Evolutionary conservation across 306 rosid species (phyloP).

Genomic region (Malus sylvestris): DNA sequence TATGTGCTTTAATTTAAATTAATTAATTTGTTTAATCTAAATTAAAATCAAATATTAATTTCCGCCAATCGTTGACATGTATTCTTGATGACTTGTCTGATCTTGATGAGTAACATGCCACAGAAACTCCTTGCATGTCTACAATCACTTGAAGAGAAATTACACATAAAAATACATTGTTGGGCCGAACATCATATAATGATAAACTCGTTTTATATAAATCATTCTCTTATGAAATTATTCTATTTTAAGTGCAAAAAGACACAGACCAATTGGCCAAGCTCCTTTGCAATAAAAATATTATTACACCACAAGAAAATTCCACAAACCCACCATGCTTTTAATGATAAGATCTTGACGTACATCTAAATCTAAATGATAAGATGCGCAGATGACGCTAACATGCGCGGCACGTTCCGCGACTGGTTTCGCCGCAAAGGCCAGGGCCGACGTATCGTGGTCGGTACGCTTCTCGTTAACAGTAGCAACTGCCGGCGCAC

Average conservation of each 20-base stretch:
- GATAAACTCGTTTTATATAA: too few relatives aligned
- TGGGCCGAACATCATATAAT: too few relatives aligned
- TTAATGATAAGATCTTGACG: background rate
- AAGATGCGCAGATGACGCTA: conserved; percentile 10
- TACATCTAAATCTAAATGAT: background rate
- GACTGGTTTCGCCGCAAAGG: background rate
- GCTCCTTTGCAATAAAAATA: background rate
- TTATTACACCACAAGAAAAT: background rate
- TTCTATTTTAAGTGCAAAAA: too few relatives aligned
- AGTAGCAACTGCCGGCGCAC: conserved; percentile 12
- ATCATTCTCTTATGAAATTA: too few relatives aligned
- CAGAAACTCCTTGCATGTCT: too few relatives aligned
- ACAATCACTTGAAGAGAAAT: background rate
- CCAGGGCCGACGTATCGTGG: background rate
- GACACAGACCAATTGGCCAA: background rate
- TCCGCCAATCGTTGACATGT: too few relatives aligned
- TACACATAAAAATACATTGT: too few relatives aligned
- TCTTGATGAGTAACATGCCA: too few relatives aligned
- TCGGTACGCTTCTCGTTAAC: background rate
- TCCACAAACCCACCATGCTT: background rate
- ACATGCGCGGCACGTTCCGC: background rate
- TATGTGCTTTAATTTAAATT: too few relatives aligned
- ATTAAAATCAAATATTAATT: too few relatives aligned
- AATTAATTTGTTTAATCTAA: too few relatives aligned
- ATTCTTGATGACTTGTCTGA: too few relatives aligned